Conservation (phyloP, 1,139 yeast genomes). For the Meyerozyma athensensis region DNA sequence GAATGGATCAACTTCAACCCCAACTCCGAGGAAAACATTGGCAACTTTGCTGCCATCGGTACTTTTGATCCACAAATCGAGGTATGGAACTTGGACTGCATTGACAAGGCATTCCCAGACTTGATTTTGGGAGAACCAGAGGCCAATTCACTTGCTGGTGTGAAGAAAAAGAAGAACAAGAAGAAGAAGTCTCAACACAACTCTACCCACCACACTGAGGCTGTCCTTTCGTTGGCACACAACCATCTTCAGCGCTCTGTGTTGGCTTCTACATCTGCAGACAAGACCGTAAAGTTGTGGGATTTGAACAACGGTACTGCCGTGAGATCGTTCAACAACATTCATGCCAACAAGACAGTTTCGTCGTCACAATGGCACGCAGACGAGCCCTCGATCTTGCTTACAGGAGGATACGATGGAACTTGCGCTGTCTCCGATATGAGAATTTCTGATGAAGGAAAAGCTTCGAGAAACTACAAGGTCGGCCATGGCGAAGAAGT, state of each 20-base stretch:
- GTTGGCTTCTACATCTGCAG: slow-evolving; percentile 93
- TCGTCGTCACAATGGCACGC: slow-evolving; percentile 87
- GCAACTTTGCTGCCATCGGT: slow-evolving; percentile 94
- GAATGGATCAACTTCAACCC: slow-evolving; percentile 89
- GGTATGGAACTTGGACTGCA: slow-evolving; percentile 89
- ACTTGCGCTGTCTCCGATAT: slow-evolving; percentile 78
- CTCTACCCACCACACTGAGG: slow-evolving; percentile 86
- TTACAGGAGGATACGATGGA: slow-evolving; percentile 93
- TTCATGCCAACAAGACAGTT: slow-evolving; percentile 70
- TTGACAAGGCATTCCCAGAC: slow-evolving; percentile 94
- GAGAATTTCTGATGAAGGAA: slow-evolving; percentile 60
- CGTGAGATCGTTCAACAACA: slow-evolving; percentile 59
- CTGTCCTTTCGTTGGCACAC: slow-evolving; percentile 82
- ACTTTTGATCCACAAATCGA: slow-evolving; percentile 97
- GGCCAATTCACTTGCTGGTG: slow-evolving; percentile 39
- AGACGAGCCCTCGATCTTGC: slow-evolving; percentile 66
- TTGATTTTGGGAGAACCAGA: slow-evolving; percentile 80
- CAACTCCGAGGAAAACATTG: slow-evolving; percentile 42
- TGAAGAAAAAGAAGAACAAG: slow-evolving; percentile 45
- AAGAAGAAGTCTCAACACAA: slow-evolving; percentile 49
- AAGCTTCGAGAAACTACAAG: slow-evolving; percentile 59
- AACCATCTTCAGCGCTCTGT: slow-evolving; percentile 79
- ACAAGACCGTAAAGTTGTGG: slow-evolving; percentile 92
- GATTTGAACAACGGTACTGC: slow-evolving; percentile 73
- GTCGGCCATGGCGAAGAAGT: slow-evolving; percentile 72